These are phyloP conservation scores for Penicillium sp. DNA, from an alignment of 2,329 filamentous ascomycete genomes.

Conservation along the genomic window DNA sequence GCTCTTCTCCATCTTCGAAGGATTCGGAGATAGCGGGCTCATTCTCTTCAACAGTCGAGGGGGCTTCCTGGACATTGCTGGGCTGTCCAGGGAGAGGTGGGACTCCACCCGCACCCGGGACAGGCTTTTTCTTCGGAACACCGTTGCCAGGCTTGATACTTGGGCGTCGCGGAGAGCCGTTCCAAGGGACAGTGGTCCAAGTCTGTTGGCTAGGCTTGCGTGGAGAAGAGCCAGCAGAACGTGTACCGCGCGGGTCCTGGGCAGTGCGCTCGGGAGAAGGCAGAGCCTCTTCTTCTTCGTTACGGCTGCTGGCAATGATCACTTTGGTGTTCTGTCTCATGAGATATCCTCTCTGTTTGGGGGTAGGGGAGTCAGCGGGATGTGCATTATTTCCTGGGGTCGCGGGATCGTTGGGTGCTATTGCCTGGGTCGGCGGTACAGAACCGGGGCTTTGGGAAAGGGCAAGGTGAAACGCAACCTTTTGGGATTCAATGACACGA, in stretches of 20 bases:
- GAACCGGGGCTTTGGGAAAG: conserved; percentile 35
- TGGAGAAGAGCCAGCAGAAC: conserved; percentile 66
- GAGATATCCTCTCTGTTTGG: conserved; percentile 88
- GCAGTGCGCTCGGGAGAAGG: conserved; percentile 26
- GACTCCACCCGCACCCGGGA: conserved; percentile 65
- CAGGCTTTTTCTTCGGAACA: conserved; percentile 59
- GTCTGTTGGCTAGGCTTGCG: conserved; percentile 82
- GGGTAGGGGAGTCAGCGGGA: conserved; percentile 62
- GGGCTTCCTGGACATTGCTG: conserved; percentile 65
- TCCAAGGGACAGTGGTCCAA: conserved; percentile 98
- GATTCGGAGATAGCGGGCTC: conserved; percentile 59
- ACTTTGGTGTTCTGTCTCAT: conserved; percentile 99
- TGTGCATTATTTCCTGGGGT: conserved; percentile 25
- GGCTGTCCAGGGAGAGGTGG: conserved; percentile 86
- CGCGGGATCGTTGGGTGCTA: conserved; percentile 17
- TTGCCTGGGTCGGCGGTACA: conserved; percentile 7
- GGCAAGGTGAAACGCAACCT: conserved; percentile 66
- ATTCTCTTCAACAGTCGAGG: conserved; percentile 68
- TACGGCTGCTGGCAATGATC: conserved; percentile 78
- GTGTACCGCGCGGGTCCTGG: conserved; percentile 45
- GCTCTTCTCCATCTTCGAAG: conserved; percentile 75
- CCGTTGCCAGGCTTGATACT: conserved; percentile 58
- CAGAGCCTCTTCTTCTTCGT: conserved; percentile 56
- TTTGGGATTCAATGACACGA: conserved; percentile 91
- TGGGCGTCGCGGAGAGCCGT: conserved; percentile 69